Conservation (phyloP, 176 grass and related monocot species). For the Aegilops tauschii region DNA sequence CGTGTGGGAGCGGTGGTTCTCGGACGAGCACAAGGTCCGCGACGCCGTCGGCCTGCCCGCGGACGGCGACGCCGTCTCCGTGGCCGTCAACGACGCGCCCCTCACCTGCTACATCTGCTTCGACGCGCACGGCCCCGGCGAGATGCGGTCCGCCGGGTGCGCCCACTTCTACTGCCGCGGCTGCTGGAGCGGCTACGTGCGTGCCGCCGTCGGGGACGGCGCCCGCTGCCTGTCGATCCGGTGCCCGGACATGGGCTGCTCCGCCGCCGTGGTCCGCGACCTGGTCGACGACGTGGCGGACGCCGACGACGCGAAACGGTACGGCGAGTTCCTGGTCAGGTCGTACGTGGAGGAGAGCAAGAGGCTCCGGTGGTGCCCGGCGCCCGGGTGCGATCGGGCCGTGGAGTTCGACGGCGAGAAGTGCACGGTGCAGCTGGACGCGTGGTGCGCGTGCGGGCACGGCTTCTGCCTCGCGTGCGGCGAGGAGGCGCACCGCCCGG, state of each 20-base stretch:
- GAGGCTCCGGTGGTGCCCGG: conserved; percentile 45
- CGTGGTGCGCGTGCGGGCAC: conserved; percentile 28
- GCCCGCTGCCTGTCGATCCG: conserved; percentile 38
- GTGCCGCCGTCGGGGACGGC: conserved; percentile 37
- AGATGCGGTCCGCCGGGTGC: conserved; percentile 29
- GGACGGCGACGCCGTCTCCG: background rate
- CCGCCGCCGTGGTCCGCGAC: conserved; percentile 23
- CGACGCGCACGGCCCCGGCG: background rate
- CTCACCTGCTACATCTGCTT: conserved; percentile 38
- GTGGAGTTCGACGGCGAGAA: background rate
- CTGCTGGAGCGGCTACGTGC: conserved; percentile 51
- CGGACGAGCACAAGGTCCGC: conserved; percentile 1
- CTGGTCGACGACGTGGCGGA: conserved; percentile 14
- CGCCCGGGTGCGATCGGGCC: conserved; percentile 33
- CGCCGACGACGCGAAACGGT: background rate
- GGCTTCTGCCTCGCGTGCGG: conserved; percentile 40
- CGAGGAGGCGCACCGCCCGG: conserved; percentile 59
- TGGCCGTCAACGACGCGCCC: background rate
- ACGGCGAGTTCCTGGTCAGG: conserved; percentile 13
- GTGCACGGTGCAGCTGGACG: conserved; percentile 7
- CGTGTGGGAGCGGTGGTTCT: conserved; percentile 30
- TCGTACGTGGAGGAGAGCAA: conserved; percentile 53
- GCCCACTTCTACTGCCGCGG: conserved; percentile 38
- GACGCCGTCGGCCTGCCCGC: conserved; percentile 13
- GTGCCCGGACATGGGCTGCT: conserved; percentile 46